Evolutionary conservation across 2,329 filamentous ascomycete species (phyloP).

Genomic region (Sarocladium strictum): DNA sequence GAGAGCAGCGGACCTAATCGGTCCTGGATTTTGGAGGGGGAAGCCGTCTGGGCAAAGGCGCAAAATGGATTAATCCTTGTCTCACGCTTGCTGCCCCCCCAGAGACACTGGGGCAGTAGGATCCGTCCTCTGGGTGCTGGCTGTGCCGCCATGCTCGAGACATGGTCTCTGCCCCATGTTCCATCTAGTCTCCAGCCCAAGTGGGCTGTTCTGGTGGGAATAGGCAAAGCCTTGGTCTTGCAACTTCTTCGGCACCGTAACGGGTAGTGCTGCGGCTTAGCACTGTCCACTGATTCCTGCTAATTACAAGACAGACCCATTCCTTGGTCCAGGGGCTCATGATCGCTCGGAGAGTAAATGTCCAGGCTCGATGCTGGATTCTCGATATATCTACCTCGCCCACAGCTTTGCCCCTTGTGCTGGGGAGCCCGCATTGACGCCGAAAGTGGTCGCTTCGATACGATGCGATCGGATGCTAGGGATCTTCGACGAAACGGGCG

Average conservation of each 20-base stretch:
- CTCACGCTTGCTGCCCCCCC: not conserved
- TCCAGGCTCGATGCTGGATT: not conserved
- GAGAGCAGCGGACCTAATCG: constrained; percentile 3
- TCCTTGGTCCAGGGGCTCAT: not conserved
- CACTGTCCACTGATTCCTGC: not conserved
- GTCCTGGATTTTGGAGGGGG: not conserved
- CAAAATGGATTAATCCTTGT: constrained; percentile 1
- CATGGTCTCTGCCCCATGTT: constrained; percentile 3
- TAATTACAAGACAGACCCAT: not conserved
- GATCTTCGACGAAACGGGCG: not conserved
- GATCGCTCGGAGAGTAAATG: not conserved
- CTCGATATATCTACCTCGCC: not conserved
- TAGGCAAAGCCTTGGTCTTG: not conserved
- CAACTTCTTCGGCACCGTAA: constrained; percentile 3
- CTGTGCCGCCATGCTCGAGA: constrained; percentile 8
- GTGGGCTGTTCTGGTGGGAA: constrained; percentile 6
- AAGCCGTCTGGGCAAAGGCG: not conserved
- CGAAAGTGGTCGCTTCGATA: not conserved
- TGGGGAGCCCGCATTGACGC: not conserved
- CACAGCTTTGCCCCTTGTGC: not conserved
- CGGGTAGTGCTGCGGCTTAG: not conserved
- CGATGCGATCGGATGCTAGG: not conserved
- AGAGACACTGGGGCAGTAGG: not conserved
- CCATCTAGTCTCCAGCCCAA: constrained; percentile 7
- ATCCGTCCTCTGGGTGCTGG: constrained; percentile 7